Evolutionary conservation across 352 stramenopile species (phyloP), one percentile per base, ranked within the genome.

Genomic region (Nothophytophthora sp.): DNA sequence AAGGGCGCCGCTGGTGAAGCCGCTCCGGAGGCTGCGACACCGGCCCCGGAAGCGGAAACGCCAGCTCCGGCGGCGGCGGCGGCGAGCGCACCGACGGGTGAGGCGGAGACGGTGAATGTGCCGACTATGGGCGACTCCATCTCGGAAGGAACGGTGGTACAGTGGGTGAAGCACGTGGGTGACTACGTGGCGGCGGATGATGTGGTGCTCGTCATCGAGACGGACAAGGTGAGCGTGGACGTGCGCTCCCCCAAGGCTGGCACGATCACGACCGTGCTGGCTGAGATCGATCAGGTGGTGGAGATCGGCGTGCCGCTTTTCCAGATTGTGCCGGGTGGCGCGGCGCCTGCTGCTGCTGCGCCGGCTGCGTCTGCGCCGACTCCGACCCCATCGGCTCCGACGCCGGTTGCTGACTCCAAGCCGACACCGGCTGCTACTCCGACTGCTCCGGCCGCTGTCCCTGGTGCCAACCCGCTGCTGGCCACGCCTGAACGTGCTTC

Each of bases 161-260:
- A 98, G 61, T 98, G 97, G 77, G 78, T 86, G 50, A 97, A 98
- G 70, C 63, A 76, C 19, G 70, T 78, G 9, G 97, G 97, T 28
- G 96, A 99, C 64, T 82, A 83, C 16, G 90, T 98, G 27, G 68
- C 86, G 12, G 80, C 81, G 19, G 96, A 99, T 67, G 96, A 99
- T 34, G 94, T 99, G 13, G 88, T 99, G 1, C 76, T 98, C 10
- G 87, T 98, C 18, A 83, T 99, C 13, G 97, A 99, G 78, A 99
- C 96, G 1, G 97, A 99, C 67, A 99, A 89, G 67, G 76, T 95
- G 11, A 95, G 76, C 43, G 81, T 97, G n/a, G 87, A 96, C 44
- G 85, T 97, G 23, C 75, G 93, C 30, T 82, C 95, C 28, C 80
- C 88, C 6, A 89, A 96, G 60, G 68, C 74, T 7, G 96, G 96